Base-by-base conservation (phyloP, 345 rosid genomes). In the Balakata baccata region DNA sequence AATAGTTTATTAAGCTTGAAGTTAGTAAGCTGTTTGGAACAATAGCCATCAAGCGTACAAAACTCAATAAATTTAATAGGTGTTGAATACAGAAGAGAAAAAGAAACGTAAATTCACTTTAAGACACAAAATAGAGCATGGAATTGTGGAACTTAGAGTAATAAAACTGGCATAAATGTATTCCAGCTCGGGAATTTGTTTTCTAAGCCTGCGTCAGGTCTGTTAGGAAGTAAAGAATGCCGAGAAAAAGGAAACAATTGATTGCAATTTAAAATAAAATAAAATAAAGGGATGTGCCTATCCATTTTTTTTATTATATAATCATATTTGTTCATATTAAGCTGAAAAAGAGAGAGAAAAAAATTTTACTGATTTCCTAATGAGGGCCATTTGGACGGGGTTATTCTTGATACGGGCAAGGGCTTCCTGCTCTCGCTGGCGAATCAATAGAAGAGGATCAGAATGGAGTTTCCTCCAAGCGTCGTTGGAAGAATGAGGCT, bases 371-470 rank as follows among this genome's bases (percentile, higher is more conserved):
- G 99, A 95, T 89, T 92, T 91, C 5, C 90, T 87, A 83, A 90
- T 90, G 64, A 77, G 77, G 68, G 92, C 87, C 99, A 95, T 95
- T 83, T 91, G 93, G 9, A 92, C 87, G 23, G 99, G 99, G 76
- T 95, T 95, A 79, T 95, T 95, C 85, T 92, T 91, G 79, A 95
- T 79, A n/a, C 89, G 92, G 7, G 98, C 90, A 65, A 92, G 90
- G 0, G 99, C 96, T 76, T 95, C 98, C 68, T 92, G 99, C 81
- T 95, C 99, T 0, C 93, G 91, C 82, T 91, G 95, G 68, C 96
- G 90, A 81, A 93, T 92, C 85, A 95, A 67, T 77, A 95, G 95
- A 80, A 95, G 75, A 38, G 99, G 99, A 73, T 91, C 98, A 0
- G 98, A 86, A 78, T 95, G 98, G 67, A 92, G 92, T 76, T 89